Evolutionary conservation across 441 rosid genomes (phyloP).

Genomic region (Flueggea neowawraea): DNA sequence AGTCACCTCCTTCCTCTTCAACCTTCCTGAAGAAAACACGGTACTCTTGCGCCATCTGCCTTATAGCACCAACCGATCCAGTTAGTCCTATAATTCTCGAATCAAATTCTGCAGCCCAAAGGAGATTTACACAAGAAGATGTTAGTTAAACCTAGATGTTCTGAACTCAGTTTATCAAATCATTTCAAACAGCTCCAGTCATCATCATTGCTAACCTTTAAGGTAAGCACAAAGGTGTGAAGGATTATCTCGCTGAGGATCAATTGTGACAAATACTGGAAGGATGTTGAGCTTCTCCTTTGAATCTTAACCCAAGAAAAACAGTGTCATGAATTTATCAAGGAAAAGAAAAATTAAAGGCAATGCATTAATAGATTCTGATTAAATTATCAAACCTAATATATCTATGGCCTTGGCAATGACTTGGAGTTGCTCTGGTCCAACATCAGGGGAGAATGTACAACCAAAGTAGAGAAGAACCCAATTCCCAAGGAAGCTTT

Average conservation of each 20-base stretch:
- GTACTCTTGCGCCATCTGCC: conserved; percentile 89
- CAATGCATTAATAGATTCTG: background rate
- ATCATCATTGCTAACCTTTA: conserved; percentile 39
- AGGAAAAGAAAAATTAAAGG: conserved; percentile 6
- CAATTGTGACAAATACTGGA: conserved; percentile 79
- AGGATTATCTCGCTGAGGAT: conserved; percentile 84
- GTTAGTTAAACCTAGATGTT: conserved; percentile 6
- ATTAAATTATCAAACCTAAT: conserved; percentile 48
- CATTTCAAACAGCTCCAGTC: too few species aligned
- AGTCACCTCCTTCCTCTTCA: conserved; percentile 86
- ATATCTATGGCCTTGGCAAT: conserved; percentile 48
- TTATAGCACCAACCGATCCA: conserved; percentile 53
- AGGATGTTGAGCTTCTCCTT: conserved; percentile 49
- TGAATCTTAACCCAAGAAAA: conserved; percentile 44
- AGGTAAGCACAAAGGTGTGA: conserved; percentile 75
- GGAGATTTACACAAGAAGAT: conserved; percentile 1
- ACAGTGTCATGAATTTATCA: conserved; percentile 22
- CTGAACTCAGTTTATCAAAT: too few species aligned
- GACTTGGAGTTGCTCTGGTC: conserved; percentile 65
- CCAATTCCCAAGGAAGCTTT: conserved; percentile 67
- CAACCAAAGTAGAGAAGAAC: conserved; percentile 80
- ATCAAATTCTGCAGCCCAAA: conserved; percentile 60
- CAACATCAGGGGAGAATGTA: conserved; percentile 86
- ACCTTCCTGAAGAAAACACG: conserved; percentile 77
- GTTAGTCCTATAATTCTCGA: conserved; percentile 70